These are phyloP conservation scores for Daldinia vernicosa DNA, from an alignment of 495 filamentous ascomycete genomes.

Conservation along the genomic window DNA sequence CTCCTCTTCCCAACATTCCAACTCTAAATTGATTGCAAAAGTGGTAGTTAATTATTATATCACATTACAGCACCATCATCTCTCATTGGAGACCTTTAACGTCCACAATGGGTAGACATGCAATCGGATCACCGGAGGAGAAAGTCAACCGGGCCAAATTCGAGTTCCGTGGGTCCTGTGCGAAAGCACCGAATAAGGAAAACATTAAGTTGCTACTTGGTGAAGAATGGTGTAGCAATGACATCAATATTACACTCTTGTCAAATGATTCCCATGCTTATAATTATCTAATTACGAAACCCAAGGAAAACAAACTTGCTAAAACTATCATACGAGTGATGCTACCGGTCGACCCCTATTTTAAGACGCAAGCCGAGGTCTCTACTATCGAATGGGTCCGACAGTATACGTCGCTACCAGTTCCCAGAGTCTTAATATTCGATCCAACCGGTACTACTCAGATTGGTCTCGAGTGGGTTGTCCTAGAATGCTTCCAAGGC, in stretches of 20 bases:
- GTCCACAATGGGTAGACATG: not conserved
- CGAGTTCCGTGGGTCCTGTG: not conserved
- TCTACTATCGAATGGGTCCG: not conserved
- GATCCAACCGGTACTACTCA: not conserved
- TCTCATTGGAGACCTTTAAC: not conserved
- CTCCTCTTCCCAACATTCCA: not conserved
- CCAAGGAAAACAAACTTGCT: not conserved
- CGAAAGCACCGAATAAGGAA: not conserved
- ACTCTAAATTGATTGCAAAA: not conserved
- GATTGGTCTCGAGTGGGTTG: slow-evolving; percentile 13
- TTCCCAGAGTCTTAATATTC: not conserved
- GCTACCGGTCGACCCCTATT: not conserved
- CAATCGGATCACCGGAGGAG: not conserved
- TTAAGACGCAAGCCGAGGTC: slow-evolving; percentile 8
- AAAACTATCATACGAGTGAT: slow-evolving; percentile 8
- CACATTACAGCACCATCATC: not conserved
- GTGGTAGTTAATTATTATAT: not conserved
- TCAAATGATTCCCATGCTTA: not conserved
- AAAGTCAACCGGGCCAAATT: not conserved
- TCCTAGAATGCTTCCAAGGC: slow-evolving; percentile 5
- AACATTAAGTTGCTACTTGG: slow-evolving; percentile 5
- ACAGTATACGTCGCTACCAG: not conserved
- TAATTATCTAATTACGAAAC: not conserved
- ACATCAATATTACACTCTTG: slow-evolving; percentile 3
- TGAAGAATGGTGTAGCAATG: not conserved